These are phyloP conservation scores for Tetracentron sinense DNA, from an alignment of 164 flowering plant genomes.

Conservation along the genomic window DNA sequence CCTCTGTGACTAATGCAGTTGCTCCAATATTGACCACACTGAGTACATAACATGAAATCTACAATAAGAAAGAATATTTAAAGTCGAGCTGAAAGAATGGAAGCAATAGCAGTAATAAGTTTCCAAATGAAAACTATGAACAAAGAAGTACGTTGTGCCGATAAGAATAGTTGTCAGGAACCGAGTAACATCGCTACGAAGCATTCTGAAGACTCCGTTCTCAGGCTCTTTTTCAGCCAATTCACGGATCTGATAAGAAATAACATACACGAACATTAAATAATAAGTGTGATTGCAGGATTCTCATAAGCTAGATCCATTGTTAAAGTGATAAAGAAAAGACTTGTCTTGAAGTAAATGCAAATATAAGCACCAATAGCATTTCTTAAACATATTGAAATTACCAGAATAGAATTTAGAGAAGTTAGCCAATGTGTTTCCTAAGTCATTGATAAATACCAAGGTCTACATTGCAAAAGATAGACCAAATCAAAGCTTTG, in stretches of 20 bases:
- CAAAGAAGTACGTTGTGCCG: constrained; percentile 83
- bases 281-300: not conserved
- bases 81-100: constrained; percentile 9
- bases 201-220: constrained; percentile 90
- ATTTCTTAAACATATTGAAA: no score
- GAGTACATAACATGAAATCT: constrained; percentile 22
- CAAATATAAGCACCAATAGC: no score
- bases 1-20: constrained; percentile 95
- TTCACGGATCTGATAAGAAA: constrained; percentile 75
- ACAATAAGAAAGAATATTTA: constrained; percentile 24
- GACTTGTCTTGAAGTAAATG: no score
- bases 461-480: no score
- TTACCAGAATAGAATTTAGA: no score
- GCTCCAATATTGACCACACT: constrained; percentile 98
- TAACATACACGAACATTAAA: constrained; percentile 7
- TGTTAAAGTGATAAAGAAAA: no score
- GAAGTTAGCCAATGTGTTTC: no score
- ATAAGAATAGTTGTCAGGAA: constrained; percentile 96
- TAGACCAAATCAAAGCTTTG: no score
- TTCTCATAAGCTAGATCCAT: no score
- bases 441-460: no score
- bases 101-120: not conserved
- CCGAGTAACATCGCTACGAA: constrained; percentile 90
- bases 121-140: constrained; percentile 1
- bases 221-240: constrained; percentile 96